phyloP scores from a whole-genome alignment of 768 basidiomycete species.

The Lenzites betulinus region DNA sequence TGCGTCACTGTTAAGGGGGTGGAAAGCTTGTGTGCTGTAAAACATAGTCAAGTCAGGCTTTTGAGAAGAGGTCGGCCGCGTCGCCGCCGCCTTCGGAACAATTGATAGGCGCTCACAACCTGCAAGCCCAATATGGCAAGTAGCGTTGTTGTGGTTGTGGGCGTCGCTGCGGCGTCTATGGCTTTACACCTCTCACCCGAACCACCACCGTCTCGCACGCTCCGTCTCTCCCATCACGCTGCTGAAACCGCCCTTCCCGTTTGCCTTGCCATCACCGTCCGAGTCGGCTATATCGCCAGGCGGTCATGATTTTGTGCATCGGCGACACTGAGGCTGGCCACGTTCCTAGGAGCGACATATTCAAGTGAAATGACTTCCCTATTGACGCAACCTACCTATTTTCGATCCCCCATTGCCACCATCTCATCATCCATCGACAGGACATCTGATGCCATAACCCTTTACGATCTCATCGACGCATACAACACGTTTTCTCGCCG shows the following conservation, averaged over 20 bases:
- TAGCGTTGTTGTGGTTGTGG: constrained; percentile 14
- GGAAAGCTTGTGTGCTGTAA: too few relatives aligned
- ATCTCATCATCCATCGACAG: constrained; percentile 49
- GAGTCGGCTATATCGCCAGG: neutral
- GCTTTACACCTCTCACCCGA: neutral
- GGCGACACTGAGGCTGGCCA: constrained; percentile 1
- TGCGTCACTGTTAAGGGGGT: too few relatives aligned
- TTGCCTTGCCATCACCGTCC: neutral
- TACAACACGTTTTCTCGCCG: constrained; percentile 54
- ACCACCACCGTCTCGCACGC: neutral
- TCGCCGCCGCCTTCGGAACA: too few relatives aligned
- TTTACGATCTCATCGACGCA: constrained; percentile 62
- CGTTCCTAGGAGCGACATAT: neutral
- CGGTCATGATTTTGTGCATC: constrained; percentile 10
- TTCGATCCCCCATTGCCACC: constrained; percentile 48
- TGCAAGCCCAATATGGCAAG: constrained; percentile 2
- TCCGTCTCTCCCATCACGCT: neutral
- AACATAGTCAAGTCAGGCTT: too few relatives aligned
- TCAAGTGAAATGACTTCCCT: neutral
- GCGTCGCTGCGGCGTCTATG: too few relatives aligned
- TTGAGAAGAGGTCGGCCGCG: too few relatives aligned
- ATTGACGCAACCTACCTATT: neutral
- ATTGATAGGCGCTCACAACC: too few relatives aligned
- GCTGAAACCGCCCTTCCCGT: neutral
- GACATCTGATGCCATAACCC: constrained; percentile 37